phyloP scores from a whole-genome alignment of 2,329 filamentous ascomycete genomes.

The Harringtonia aguacate region DNA sequence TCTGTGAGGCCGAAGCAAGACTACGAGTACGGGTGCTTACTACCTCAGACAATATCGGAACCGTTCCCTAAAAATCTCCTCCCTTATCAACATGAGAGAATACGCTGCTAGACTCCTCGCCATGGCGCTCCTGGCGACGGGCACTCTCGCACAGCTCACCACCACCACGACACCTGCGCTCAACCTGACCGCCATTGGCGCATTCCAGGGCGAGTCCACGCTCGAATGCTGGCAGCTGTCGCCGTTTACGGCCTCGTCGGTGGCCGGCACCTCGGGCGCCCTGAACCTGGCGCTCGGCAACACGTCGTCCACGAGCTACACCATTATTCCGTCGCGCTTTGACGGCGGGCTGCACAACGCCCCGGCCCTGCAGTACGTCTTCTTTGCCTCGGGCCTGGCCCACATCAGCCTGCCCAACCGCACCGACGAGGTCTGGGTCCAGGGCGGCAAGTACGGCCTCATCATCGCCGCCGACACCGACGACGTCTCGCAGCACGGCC shows the following conservation, averaged over 20 bases:
- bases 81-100: too few species aligned
- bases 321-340: slow-evolving; percentile 23
- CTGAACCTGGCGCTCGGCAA: slow-evolving; percentile 20
- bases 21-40: too few species aligned
- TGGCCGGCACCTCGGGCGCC: slow-evolving; percentile 22
- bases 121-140: not conserved
- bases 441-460: slow-evolving; percentile 28
- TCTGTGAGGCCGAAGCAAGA: too few species aligned
- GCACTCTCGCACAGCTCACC: not conserved
- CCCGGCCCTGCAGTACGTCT: slow-evolving; percentile 25
- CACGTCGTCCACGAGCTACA: slow-evolving; percentile 21
- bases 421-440: slow-evolving; percentile 23
- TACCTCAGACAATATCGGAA: too few species aligned
- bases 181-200: slow-evolving; percentile 30
- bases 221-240: slow-evolving; percentile 35
- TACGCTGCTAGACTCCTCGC: not conserved
- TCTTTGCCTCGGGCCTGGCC: not conserved
- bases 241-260: slow-evolving; percentile 20
- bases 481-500: slow-evolving; percentile 27
- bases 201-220: slow-evolving; percentile 24
- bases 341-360: slow-evolving; percentile 30
- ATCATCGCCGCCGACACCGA: slow-evolving; percentile 31
- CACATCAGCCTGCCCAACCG: slow-evolving; percentile 28
- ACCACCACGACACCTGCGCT: slow-evolving; percentile 13
- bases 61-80: too few species aligned